A percentile compares a stretch with the other conserved stretches of the same genome.
phyloP scores from a whole-genome alignment of 495 filamentous ascomycete species.

The Aspergillus affinis region DNA sequence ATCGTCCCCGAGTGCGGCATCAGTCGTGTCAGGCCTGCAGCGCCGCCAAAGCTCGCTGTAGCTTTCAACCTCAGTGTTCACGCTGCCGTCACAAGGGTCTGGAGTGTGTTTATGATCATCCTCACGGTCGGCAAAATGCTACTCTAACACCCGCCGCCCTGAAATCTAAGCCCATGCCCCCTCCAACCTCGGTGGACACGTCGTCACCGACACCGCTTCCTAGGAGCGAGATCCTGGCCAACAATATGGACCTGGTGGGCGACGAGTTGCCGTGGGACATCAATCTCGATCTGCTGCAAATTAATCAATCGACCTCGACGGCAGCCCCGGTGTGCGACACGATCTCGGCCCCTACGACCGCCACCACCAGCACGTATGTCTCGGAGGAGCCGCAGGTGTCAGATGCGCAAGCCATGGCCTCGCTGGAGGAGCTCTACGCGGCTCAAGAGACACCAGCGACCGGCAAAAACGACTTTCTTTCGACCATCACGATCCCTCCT shows the following conservation, averaged over 20 bases:
- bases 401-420: neutral
- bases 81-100: neutral
- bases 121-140: neutral
- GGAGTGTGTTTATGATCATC: neutral
- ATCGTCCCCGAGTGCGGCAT: neutral
- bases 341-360: no score
- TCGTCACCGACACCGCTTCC: neutral
- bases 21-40: neutral
- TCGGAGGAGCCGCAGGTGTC: neutral
- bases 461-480: neutral
- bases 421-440: neutral
- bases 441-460: neutral
- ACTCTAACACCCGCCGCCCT: neutral
- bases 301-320: neutral
- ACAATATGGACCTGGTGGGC: neutral
- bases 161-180: neutral
- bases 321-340: no score
- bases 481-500: neutral
- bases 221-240: neutral
- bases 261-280: neutral
- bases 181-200: neutral
- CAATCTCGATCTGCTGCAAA: neutral
- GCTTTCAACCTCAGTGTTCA: neutral
- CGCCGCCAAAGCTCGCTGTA: neutral
- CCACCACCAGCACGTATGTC: no score